Conservation (phyloP, 2,329 filamentous ascomycete genomes). For the Cordyceps cateniannulata region DNA sequence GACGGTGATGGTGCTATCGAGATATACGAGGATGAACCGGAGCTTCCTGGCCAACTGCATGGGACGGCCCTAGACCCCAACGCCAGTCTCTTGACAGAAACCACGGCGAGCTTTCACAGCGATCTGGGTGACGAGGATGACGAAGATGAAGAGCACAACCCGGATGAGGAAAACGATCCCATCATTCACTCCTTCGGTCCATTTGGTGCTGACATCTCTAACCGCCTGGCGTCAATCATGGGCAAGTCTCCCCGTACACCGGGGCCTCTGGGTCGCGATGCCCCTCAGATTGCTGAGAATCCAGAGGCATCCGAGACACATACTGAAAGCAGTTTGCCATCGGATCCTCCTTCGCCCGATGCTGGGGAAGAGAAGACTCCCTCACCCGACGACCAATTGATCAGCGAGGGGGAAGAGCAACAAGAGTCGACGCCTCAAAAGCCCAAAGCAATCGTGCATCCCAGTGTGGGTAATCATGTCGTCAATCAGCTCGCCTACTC, state of each 20-base stretch:
- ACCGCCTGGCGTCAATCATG: constrained; percentile 71
- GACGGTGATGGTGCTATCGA: constrained; percentile 43
- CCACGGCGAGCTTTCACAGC: constrained; percentile 49
- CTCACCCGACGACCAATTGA: neutral
- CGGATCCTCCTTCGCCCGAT: constrained; percentile 12
- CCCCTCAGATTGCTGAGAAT: neutral
- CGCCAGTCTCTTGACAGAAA: constrained; percentile 45
- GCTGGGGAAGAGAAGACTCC: constrained; percentile 4
- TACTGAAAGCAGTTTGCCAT: constrained; percentile 6
- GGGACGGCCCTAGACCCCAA: constrained; percentile 20
- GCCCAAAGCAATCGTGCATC: constrained; percentile 30
- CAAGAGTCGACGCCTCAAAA: constrained; percentile 9
- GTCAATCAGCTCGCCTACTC: constrained; percentile 95
- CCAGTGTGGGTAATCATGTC: constrained; percentile 69
- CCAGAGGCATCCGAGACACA: constrained; percentile 12
- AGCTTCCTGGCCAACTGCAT: constrained; percentile 27
- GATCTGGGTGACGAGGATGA: constrained; percentile 49
- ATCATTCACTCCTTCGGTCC: constrained; percentile 88
- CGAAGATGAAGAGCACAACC: constrained; percentile 64
- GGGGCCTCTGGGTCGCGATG: constrained; percentile 16
- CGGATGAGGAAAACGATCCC: constrained; percentile 91
- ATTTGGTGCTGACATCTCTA: constrained; percentile 79
- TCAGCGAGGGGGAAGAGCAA: neutral
- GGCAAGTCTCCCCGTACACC: constrained; percentile 55
- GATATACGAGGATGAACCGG: constrained; percentile 66